A percentile compares a stretch with the other conserved stretches of the same genome.
Evolutionary conservation across 331 rosid genomes (phyloP).

Genomic region (Pyrus hybrid): DNA sequence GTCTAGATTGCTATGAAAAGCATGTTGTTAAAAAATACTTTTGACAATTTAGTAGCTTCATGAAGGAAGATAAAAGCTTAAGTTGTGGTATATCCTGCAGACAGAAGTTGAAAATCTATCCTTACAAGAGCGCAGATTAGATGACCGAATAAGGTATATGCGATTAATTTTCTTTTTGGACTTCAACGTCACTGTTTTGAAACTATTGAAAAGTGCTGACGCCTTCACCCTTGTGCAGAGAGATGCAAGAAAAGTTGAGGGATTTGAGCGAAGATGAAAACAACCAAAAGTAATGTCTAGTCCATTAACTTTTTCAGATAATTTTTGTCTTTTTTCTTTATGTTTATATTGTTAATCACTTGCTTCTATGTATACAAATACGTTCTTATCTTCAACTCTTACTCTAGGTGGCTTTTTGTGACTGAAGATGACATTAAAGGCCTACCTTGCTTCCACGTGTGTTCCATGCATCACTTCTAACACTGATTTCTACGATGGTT

Average conservation of each 20-base stretch:
- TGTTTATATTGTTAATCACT: not conserved
- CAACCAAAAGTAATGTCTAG: slow-evolving; percentile 56
- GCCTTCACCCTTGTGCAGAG: slow-evolving; percentile 47
- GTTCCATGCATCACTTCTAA: slow-evolving; percentile 4
- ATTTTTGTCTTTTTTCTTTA: not conserved
- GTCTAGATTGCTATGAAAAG: not conserved
- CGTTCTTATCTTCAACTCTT: not conserved
- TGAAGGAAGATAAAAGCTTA: slow-evolving; percentile 7
- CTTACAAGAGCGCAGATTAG: slow-evolving; percentile 65
- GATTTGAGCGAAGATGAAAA: slow-evolving; percentile 75
- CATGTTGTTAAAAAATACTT: not conserved
- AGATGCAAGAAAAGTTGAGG: slow-evolving; percentile 82
- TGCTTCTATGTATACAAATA: not conserved
- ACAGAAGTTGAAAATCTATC: slow-evolving; percentile 73
- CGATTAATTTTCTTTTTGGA: slow-evolving; percentile 18
- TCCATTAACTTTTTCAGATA: slow-evolving; percentile 8
- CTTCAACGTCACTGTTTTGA: slow-evolving; percentile 3
- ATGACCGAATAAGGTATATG: slow-evolving; percentile 77
- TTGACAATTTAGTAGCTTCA: not conserved
- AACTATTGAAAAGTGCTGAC: slow-evolving; percentile 17
- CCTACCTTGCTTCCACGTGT: slow-evolving; percentile 77
- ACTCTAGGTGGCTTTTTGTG: slow-evolving; percentile 72
- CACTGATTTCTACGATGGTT: not conserved
- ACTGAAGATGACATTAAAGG: slow-evolving; percentile 90
- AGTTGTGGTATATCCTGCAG: slow-evolving; percentile 51